Base-by-base conservation (phyloP, 371 early-diverging fungal genomes). In the Neoconidiobolus thromboides region DNA sequence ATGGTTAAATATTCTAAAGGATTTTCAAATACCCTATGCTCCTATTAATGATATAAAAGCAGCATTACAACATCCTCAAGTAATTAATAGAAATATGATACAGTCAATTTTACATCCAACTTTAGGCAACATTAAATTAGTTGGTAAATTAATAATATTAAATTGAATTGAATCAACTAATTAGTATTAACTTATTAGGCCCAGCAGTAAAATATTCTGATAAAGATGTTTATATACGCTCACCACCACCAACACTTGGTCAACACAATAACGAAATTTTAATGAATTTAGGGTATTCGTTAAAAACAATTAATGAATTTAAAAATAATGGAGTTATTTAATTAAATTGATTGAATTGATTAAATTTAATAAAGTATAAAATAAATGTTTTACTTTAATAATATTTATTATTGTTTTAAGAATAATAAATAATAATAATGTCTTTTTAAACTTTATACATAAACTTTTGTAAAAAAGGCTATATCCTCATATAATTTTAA, bases 11-110 rank as follows among this genome's bases (percentile, higher is more conserved):
- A 60, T 76, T 26, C 64, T 94, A 15, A 78, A 78, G 49, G 78
- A 75, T 12, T 63, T 74, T 48, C 89, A 87, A 0, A 74, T 91
- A 39, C 91, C 91, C 1, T 87, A 80, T 69, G 85, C 83, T 5
- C 91, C 93, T 3, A 86, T 93, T 48, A 89, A 90, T 66, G 88
- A 85, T 60, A 81, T 93, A 41, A 64, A 70, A 58, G 76, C 86
- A 61, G 90, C 95, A 1, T 92, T 93, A 62, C 68, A 75, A 42
- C 92, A 94, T 68, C 91, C 91, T 12, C 95, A 94, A 65, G 76
- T 92, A 1, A 48, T 73, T 12, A 85, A 86, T 2, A 75, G 91
- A 15, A 73, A 76, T 2, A 79, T 93, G 69, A 77, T 94, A 0
- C 80, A 80, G 50, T 76, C 83, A 65, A 73, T 94, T 3, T 80